Percentiles rank a stretch among this genome's conserved stretches.
phyloP scores from a whole-genome alignment of 129 eudicot species.

The Pulicaria dysenterica region DNA sequence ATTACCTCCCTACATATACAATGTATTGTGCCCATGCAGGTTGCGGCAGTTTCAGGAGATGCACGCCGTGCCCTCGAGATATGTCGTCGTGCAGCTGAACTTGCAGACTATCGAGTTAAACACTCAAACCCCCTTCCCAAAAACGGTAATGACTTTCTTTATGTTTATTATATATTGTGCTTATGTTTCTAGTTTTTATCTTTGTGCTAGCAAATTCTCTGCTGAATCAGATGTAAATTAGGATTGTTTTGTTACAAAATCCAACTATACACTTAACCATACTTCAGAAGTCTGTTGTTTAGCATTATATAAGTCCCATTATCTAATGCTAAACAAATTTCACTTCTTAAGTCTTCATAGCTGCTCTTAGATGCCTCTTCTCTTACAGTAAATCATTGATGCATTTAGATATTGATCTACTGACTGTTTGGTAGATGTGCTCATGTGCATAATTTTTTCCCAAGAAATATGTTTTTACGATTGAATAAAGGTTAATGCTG shows the following conservation, averaged over 20 bases:
- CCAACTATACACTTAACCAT: neutral
- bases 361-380: conserved; percentile 11
- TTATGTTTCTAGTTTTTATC: neutral
- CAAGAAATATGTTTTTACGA: conserved; percentile 9
- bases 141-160: conserved; percentile 41
- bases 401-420: neutral
- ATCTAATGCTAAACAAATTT: neutral
- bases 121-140: conserved; percentile 36
- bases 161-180: neutral
- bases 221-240: neutral
- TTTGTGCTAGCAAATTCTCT: neutral
- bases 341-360: neutral
- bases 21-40: conserved; percentile 45
- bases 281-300: neutral
- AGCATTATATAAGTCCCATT: neutral
- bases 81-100: conserved; percentile 95
- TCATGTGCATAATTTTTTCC: neutral
- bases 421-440: neutral
- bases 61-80: conserved; percentile 98
- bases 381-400: neutral
- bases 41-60: conserved; percentile 99
- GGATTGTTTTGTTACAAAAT: neutral
- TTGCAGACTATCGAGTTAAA: conserved; percentile 83
- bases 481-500: neutral
- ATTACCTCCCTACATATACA: neutral